Evolutionary conservation across 225 moss, liverwort and hornwort species (phyloP).

Genomic region (Pseudisothecium myosuroides): DNA sequence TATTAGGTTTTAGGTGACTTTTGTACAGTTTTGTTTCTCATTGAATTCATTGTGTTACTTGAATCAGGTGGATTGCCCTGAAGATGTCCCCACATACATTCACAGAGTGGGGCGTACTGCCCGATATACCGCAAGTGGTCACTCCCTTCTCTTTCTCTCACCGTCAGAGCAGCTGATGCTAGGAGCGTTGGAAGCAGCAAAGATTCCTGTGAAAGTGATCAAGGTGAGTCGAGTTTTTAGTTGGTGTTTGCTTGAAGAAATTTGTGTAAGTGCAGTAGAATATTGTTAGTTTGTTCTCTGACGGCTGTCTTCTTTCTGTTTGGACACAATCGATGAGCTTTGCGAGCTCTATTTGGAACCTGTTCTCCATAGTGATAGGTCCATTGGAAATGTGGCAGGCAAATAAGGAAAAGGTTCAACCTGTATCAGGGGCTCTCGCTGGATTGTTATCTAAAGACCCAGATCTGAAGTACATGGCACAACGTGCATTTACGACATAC

Average conservation of each 20-base stretch:
- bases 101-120: conserved; percentile 98
- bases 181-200: conserved; percentile 55
- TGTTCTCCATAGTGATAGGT: background rate
- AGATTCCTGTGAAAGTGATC: conserved; percentile 78
- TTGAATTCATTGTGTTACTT: background rate
- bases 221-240: conserved; percentile 39
- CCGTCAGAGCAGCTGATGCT: conserved; percentile 83
- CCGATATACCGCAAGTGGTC: conserved; percentile 84
- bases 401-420: conserved; percentile 80
- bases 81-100: conserved; percentile 93
- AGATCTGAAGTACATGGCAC: conserved; percentile 83
- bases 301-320: background rate
- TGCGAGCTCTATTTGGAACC: background rate
- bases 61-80: conserved; percentile 83
- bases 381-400: conserved; percentile 32
- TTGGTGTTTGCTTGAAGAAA: background rate
- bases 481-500: conserved; percentile 87
- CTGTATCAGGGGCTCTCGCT: conserved; percentile 78
- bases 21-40: background rate
- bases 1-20: background rate
- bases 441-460: conserved; percentile 76
- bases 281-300: background rate
- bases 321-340: background rate
- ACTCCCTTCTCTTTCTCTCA: conserved; percentile 73
- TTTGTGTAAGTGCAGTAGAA: background rate